A percentile compares a stretch with the other conserved stretches of the same genome.
Evolutionary conservation across 495 filamentous ascomycete genomes (phyloP).

Genomic region (Geopyxis carbonaria): DNA sequence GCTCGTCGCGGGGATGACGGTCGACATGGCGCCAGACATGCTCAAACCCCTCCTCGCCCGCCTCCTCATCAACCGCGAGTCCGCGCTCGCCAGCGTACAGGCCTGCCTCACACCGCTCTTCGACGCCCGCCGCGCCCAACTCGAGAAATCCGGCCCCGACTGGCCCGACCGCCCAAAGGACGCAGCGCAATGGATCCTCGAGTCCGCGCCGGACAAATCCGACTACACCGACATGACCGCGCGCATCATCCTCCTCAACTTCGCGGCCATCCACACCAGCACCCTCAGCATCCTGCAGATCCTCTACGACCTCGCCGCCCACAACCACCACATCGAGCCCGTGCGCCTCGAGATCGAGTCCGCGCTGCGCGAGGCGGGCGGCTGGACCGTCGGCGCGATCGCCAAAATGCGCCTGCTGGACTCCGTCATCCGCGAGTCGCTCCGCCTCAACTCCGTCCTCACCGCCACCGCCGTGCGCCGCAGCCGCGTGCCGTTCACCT

Average conservation of each 20-base stretch:
- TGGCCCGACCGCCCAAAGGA: constrained; percentile 19
- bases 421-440: constrained; percentile 14
- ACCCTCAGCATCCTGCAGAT: constrained; percentile 10
- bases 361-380: constrained; percentile 12
- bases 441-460: constrained; percentile 9
- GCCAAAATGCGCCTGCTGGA: constrained; percentile 24
- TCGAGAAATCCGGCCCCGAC: constrained; percentile 12
- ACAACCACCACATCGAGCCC: constrained; percentile 12
- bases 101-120: constrained; percentile 11
- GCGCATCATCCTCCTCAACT: constrained; percentile 13
- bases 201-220: constrained; percentile 7
- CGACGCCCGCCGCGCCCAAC: constrained; percentile 12
- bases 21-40: constrained; percentile 14
- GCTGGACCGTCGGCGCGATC: constrained; percentile 19
- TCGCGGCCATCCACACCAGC: constrained; percentile 18
- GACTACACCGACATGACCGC: constrained; percentile 6
- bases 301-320: constrained; percentile 17
- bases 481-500: constrained; percentile 26
- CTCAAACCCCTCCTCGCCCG: constrained; percentile 3
- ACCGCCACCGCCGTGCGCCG: constrained; percentile 18
- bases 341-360: constrained; percentile 16
- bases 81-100: constrained; percentile 6
- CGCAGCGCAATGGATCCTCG: constrained; percentile 15
- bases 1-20: constrained; percentile 3
- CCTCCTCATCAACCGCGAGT: constrained; percentile 8